Percentiles rank a stretch among this genome's conserved stretches.
Conservation (phyloP, 345 rosid genomes). For the Corchorus olitorius region DNA sequence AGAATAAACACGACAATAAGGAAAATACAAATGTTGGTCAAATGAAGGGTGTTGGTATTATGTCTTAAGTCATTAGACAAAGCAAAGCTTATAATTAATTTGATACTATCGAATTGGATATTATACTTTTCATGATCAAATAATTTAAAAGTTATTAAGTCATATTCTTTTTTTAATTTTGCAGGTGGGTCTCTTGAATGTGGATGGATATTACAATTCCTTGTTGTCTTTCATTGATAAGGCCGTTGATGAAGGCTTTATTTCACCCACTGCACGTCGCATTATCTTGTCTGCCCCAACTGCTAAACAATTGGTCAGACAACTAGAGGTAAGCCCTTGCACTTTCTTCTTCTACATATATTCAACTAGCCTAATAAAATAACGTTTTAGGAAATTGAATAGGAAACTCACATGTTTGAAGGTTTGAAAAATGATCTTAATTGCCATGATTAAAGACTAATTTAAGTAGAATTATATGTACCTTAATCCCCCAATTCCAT, state of each 20-base stretch:
- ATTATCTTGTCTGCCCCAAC: conserved; percentile 87
- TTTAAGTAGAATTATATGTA: background rate
- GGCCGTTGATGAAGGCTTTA: conserved; percentile 96
- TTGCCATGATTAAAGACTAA: background rate
- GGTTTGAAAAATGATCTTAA: background rate
- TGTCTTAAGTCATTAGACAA: background rate
- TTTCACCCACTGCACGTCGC: conserved; percentile 80
- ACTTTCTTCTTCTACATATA: background rate
- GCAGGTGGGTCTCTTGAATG: conserved; percentile 95
- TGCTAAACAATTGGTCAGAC: conserved; percentile 76
- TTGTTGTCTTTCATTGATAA: conserved; percentile 79
- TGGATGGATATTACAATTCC: conserved; percentile 90
- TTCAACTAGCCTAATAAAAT: background rate
- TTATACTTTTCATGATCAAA: background rate
- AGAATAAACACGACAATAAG: background rate
- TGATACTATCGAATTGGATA: conserved; percentile 1
- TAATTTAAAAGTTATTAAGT: conserved; percentile 3
- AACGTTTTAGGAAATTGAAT: background rate
- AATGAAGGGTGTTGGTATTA: conserved; percentile 15
- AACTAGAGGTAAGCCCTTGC: conserved; percentile 64
- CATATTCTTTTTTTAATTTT: background rate
- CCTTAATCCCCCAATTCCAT: background rate
- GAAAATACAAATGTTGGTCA: conserved; percentile 25
- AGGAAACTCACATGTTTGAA: background rate
- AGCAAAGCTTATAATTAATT: background rate